Evolutionary conservation across 495 filamentous ascomycete genomes (phyloP), one percentile per base, ranked within the genome.

Genomic region (Aspergillus nanangensis): DNA sequence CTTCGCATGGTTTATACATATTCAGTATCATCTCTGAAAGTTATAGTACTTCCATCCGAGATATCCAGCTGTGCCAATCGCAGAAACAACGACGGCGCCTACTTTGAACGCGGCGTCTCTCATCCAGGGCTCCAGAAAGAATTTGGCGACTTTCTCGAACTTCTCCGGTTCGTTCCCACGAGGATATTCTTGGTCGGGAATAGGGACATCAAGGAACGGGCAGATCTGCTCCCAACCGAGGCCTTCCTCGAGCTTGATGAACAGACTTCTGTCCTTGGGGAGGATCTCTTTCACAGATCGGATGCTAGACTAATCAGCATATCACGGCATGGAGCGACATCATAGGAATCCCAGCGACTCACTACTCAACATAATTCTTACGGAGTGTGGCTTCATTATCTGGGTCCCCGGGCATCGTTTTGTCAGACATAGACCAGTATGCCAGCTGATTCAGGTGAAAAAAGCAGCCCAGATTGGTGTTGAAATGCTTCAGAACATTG

Each of bases 211-310:
- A 1, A 62, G 31, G 37, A 62, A 62, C 1, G 59, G 59, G 27
- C 59, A 62, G 22, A 62, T 60, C 0, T 38, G 35, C n/a, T 57
- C 49, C 59, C 59, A 62, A 17, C 46, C 56, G 5, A 60, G 45
- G 2, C 53, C 56, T 5, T 57, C 49, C 10, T 60, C 51, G 2
- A 59, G 50, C 14, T 45, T 31, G 20, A 62, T 54, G 0, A 55
- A 18, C n/a, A 53, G 50, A 0, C 56, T 23, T 1, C 51, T 53
- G 11, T 62, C 51, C 9, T 57, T 44, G 1, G 59, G 59, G 4
- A 62, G 45, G 1, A 27, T 43, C 2, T 39, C 46, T 14, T 62
- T 62, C 1, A 45, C 56, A 33, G 23, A 29, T 44, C 50, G 48
- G 33, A 62, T 59, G 29, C 59, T 62, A 19, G 1, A 31, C 13